Conservation (phyloP, 345 rosid genomes). For the Arabidopsis thaliana region DNA sequence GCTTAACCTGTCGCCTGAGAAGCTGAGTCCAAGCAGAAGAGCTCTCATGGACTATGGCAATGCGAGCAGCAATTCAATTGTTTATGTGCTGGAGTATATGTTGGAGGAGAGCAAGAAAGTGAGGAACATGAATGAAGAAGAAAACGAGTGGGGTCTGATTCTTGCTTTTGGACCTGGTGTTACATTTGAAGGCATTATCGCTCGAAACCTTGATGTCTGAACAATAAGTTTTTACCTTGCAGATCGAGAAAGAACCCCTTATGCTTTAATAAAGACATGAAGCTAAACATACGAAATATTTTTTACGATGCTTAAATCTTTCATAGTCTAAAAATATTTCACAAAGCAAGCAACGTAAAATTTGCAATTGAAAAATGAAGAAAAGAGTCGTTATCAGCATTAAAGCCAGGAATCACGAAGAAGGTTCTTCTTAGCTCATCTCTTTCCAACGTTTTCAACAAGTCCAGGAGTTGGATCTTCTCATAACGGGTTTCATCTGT, state of each 20-base stretch:
- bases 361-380: slow-evolving; percentile 21
- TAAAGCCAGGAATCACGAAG: slow-evolving; percentile 25
- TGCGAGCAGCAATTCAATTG: slow-evolving; percentile 92
- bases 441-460: slow-evolving; percentile 29
- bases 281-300: slow-evolving; percentile 20
- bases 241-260: slow-evolving; percentile 30
- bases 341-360: slow-evolving; percentile 29
- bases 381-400: slow-evolving; percentile 20
- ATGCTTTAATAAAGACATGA: slow-evolving; percentile 28
- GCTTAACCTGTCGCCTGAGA: slow-evolving; percentile 71
- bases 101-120: slow-evolving; percentile 68
- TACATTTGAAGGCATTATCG: slow-evolving; percentile 96
- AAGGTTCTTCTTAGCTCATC: slow-evolving; percentile 25
- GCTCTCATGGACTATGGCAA: slow-evolving; percentile 95
- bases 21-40: slow-evolving; percentile 77
- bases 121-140: slow-evolving; percentile 39
- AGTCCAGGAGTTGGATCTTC: slow-evolving; percentile 86
- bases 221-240: slow-evolving; percentile 34
- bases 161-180: slow-evolving; percentile 98
- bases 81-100: slow-evolving; percentile 91
- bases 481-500: slow-evolving; percentile 75
- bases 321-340: slow-evolving; percentile 35
- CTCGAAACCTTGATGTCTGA: slow-evolving; percentile 69
- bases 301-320: slow-evolving; percentile 25
- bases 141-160: slow-evolving; percentile 74